Evolutionary conservation across 1,139 yeast genomes (phyloP), one percentile per base, ranked within the genome.

Genomic region (Candida sp.): DNA sequence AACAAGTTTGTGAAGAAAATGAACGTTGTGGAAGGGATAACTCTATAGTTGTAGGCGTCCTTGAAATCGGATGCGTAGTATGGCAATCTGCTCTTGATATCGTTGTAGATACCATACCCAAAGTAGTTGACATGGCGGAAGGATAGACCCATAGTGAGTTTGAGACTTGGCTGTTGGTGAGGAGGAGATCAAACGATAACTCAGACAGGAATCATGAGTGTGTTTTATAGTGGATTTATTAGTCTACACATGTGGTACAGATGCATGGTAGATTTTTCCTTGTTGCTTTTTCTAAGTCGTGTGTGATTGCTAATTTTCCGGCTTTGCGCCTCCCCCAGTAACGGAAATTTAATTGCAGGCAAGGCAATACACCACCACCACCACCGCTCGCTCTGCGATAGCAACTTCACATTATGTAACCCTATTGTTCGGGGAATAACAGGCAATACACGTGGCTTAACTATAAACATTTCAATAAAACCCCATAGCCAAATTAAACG

Each of bases 1-100:
- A 94, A 73, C 42, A 94, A 67, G 65, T 94, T 94, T 47, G 97
- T 91, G 75, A 94, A 90, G 69, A 89, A 93, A 42, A 93, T 88
- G 65, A 81, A 92, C 2, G 89, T 70, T 1, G 92, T 86, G 0
- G 96, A 78, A 0, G 99, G 98, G 2, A 94, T 75, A n/a, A 92
- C 96, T 60, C 98, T 72, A 65, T 94, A 94, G 65, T 90, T 88
- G 72, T 81, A 78, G 0, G 94, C 93, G 69, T 94, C 99, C 22
- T 63, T 78, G 83, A 94, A 88, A 65, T 93, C 98, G 1, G 92
- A 83, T 44, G 59, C 53, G 63, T 92, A 93, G 63, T 78, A 83
- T 0, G 97, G 97, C 17, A 82, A 58, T 47, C 96, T 66, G 28
- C 73, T 69, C 47, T 66, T 66, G 47, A 88, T 60, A 59, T 89